These are phyloP conservation scores for Metschnikowia santaceciliae DNA, from an alignment of 805 yeast species.

Conservation along the genomic window DNA sequence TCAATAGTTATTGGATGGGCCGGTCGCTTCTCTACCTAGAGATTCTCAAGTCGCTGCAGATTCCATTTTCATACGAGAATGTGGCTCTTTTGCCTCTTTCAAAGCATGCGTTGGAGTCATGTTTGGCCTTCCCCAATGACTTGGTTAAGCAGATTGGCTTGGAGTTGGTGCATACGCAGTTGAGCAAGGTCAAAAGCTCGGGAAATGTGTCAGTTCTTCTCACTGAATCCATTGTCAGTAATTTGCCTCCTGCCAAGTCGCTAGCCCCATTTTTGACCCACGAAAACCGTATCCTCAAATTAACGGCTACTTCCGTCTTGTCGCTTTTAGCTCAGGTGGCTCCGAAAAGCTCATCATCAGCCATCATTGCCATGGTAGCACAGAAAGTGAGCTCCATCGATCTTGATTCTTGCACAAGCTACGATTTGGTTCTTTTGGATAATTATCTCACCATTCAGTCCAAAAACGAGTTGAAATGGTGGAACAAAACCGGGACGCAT, in stretches of 20 bases:
- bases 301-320: conserved; percentile 46
- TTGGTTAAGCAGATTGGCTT: conserved; percentile 61
- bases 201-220: conserved; percentile 7
- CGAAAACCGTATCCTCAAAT: conserved; percentile 39
- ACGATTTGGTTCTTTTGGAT: conserved; percentile 57
- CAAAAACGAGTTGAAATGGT: conserved; percentile 75
- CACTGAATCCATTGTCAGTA: conserved; percentile 22
- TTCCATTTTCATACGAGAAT: conserved; percentile 51
- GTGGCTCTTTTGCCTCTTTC: conserved; percentile 65
- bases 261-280: conserved; percentile 44
- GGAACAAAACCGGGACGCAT: conserved; percentile 49
- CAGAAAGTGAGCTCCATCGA: conserved; percentile 8
- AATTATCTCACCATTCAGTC: conserved; percentile 51
- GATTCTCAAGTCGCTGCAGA: conserved; percentile 48
- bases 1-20: conserved; percentile 81
- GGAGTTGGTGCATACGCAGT: conserved; percentile 59
- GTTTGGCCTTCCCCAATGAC: conserved; percentile 42
- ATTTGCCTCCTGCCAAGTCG: conserved; percentile 42
- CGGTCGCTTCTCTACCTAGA: conserved; percentile 59
- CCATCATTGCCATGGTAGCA: conserved; percentile 9
- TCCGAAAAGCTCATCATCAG: conserved; percentile 19
- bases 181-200: conserved; percentile 34
- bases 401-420: conserved; percentile 36
- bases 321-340: conserved; percentile 26
- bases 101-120: conserved; percentile 52